Percentiles rank a stretch among this genome's conserved stretches.
phyloP scores from a whole-genome alignment of 441 rosid species.

The Theobroma grandiflorum region DNA sequence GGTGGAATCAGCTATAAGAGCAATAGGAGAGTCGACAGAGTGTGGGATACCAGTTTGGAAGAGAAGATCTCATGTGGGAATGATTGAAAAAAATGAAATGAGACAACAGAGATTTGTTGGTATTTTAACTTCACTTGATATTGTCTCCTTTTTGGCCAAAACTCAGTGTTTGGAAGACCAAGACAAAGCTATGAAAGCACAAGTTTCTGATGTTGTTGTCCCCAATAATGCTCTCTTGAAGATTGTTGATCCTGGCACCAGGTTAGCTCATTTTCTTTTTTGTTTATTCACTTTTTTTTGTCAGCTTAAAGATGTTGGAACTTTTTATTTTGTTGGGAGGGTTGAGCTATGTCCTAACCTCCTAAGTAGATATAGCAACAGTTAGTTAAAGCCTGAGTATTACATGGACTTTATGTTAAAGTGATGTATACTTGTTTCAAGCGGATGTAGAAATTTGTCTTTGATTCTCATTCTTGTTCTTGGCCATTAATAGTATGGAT shows the following conservation, averaged over 20 bases:
- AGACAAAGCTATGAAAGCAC: slow-evolving; percentile 77
- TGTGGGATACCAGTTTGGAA: slow-evolving; percentile 95
- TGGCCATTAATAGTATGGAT: neutral
- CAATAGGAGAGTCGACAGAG: slow-evolving; percentile 87
- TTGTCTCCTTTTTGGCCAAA: slow-evolving; percentile 78
- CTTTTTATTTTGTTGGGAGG: neutral
- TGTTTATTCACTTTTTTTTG: neutral
- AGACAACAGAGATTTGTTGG: slow-evolving; percentile 92
- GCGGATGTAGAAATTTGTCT: neutral
- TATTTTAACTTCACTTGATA: slow-evolving; percentile 84
- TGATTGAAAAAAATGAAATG: slow-evolving; percentile 66
- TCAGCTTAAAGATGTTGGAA: neutral
- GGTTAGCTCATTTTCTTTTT: slow-evolving; percentile 49
- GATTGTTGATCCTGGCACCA: slow-evolving; percentile 94
- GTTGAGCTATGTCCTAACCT: neutral
- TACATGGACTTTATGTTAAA: neutral
- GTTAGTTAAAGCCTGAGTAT: neutral
- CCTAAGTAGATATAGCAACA: neutral
- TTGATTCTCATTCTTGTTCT: neutral
- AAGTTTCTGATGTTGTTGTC: slow-evolving; percentile 73
- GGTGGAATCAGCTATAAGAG: slow-evolving; percentile 78
- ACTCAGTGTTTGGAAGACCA: slow-evolving; percentile 80
- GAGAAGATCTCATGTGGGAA: slow-evolving; percentile 57
- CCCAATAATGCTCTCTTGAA: slow-evolving; percentile 66
- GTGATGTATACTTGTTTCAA: neutral